Conservation (phyloP, 768 basidiomycete genomes). For the Boletus eberwhitei region DNA sequence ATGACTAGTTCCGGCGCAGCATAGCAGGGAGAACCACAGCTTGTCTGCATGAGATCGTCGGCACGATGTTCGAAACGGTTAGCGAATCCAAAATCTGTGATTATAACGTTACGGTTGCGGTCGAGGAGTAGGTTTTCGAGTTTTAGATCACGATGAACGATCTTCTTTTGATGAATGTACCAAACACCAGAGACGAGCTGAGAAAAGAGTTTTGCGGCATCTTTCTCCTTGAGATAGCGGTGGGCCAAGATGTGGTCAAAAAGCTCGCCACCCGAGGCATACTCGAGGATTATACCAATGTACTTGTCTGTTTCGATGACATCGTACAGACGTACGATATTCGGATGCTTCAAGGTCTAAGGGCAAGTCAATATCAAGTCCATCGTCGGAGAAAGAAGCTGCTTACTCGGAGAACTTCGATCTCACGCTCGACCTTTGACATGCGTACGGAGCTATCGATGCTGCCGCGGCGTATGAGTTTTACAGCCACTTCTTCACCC, state of each 20-base stretch:
- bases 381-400: conserved; percentile 24
- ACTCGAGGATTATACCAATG: conserved; percentile 98
- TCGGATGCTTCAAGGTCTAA: conserved; percentile 92
- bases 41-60: conserved; percentile 98
- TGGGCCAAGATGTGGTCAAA: conserved; percentile 99
- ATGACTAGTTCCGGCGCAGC: conserved; percentile 98
- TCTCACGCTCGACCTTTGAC: conserved; percentile 96
- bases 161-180: conserved; percentile 99
- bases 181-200: conserved; percentile 98
- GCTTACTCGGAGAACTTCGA: conserved; percentile 89
- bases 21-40: conserved; percentile 96
- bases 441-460: conserved; percentile 83
- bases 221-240: conserved; percentile 90
- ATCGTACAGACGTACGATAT: conserved; percentile 97
- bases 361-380: conserved; percentile 7
- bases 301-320: conserved; percentile 99
- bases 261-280: conserved; percentile 96
- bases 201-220: conserved; percentile 93
- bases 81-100: conserved; percentile 99
- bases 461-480: conserved; percentile 90
- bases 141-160: conserved; percentile 98
- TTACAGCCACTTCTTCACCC: conserved; percentile 98
- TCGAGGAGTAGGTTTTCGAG: conserved; percentile 97
- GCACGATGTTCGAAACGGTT: conserved; percentile 91
- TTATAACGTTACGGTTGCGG: conserved; percentile 96